These are phyloP conservation scores for Pseudopyricularia javanii DNA, from an alignment of 2,329 filamentous ascomycete species.

Conservation along the genomic window DNA sequence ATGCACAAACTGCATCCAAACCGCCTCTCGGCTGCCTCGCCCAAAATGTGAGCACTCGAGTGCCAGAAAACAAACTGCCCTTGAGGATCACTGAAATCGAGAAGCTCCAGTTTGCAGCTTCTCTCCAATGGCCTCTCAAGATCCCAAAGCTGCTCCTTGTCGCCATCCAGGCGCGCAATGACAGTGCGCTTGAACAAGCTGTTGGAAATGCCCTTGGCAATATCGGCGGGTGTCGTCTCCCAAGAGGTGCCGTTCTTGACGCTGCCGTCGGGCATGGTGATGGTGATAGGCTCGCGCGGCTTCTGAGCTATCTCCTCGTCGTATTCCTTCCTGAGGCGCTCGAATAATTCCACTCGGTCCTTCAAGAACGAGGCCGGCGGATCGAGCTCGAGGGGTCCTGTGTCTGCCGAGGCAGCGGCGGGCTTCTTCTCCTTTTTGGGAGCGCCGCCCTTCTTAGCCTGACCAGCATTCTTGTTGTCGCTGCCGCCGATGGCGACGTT, in stretches of 20 bases:
- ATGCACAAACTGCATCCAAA: constrained; percentile 91
- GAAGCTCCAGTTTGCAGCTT: constrained; percentile 71
- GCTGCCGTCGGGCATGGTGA: constrained; percentile 63
- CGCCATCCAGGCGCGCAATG: constrained; percentile 71
- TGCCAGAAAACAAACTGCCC: constrained; percentile 98
- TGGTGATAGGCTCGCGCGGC: constrained; percentile 60
- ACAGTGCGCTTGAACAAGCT: constrained; percentile 77
- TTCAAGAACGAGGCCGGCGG: constrained; percentile 56
- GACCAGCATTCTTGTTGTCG: constrained; percentile 15
- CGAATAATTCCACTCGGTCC: constrained; percentile 76
- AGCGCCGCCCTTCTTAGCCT: constrained; percentile 24
- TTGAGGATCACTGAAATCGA: constrained; percentile 62
- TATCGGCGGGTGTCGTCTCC: constrained; percentile 77
- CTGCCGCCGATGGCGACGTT: constrained; percentile 37
- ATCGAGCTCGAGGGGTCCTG: constrained; percentile 33
- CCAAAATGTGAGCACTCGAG: constrained; percentile 89
- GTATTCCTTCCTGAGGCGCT: constrained; percentile 74
- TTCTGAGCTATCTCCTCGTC: constrained; percentile 63
- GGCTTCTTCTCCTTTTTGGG: constrained; percentile 37
- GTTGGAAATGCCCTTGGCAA: constrained; percentile 71
- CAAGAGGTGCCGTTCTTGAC: constrained; percentile 67
- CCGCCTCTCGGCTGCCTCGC: constrained; percentile 80
- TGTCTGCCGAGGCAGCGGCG: constrained; percentile 20
- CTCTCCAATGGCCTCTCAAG: constrained; percentile 80
- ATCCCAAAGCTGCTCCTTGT: constrained; percentile 69